Percentiles rank a stretch among this genome's conserved stretches.
These are phyloP conservation scores for Casuarina glauca DNA, from an alignment of 306 rosid species.

Conservation along the genomic window DNA sequence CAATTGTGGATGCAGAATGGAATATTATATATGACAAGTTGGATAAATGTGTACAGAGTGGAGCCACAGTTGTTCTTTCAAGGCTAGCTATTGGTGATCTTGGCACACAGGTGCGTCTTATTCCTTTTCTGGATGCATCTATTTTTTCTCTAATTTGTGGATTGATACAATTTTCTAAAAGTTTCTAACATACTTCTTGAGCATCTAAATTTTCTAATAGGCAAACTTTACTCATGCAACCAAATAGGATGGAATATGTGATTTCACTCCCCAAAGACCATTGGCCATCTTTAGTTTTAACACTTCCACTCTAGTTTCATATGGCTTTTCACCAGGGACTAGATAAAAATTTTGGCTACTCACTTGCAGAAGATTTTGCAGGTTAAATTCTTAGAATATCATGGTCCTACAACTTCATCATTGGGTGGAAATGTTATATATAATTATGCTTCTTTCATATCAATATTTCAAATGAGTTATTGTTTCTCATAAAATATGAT, in stretches of 20 bases:
- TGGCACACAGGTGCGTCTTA: slow-evolving; percentile 76
- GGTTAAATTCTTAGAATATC: not conserved
- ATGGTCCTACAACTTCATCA: not conserved
- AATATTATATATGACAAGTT: slow-evolving; percentile 96
- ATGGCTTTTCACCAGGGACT: not conserved
- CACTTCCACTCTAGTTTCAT: not conserved
- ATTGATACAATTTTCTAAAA: not conserved
- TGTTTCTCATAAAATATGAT: not conserved
- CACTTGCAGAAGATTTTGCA: not conserved
- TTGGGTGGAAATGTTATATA: not conserved
- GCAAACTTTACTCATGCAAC: not conserved
- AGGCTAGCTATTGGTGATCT: slow-evolving; percentile 97
- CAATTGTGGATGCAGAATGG: slow-evolving; percentile 99
- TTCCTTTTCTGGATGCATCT: slow-evolving; percentile 12
- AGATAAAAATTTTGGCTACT: not conserved
- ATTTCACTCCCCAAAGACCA: not conserved
- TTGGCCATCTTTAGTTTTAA: not conserved
- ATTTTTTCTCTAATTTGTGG: not conserved
- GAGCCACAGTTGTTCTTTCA: slow-evolving; percentile 96
- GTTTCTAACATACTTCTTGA: not conserved
- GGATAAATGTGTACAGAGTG: slow-evolving; percentile 92
- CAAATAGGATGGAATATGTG: not conserved
- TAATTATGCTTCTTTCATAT: not conserved
- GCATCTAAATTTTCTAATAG: not conserved
- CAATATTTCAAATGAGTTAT: not conserved